These are phyloP conservation scores for Globisporangium alternatum DNA, from an alignment of 352 stramenopile genomes.

Conservation along the genomic window DNA sequence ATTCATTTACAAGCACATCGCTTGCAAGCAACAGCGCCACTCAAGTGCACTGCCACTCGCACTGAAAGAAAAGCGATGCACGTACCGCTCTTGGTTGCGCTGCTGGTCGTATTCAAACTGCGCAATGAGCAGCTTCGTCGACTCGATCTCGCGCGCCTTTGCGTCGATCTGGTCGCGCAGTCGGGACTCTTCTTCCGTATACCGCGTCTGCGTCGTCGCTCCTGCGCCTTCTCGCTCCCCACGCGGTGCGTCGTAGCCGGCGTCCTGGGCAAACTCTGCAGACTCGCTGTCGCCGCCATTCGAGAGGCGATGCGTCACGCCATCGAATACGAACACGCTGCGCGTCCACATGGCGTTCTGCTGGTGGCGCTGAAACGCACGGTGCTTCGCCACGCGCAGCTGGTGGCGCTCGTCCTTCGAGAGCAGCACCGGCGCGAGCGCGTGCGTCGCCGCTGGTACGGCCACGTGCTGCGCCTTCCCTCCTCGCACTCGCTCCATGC, in stretches of 20 bases:
- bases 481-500: constrained; percentile 35
- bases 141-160: constrained; percentile 9
- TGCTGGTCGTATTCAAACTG: constrained; percentile 20
- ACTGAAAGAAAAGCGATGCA: constrained; percentile 5
- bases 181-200: constrained; percentile 1
- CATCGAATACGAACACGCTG: constrained; percentile 27
- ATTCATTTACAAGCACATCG: background rate
- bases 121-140: constrained; percentile 19
- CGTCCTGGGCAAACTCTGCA: background rate
- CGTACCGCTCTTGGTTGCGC: constrained; percentile 19
- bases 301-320: constrained; percentile 14
- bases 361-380: constrained; percentile 57
- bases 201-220: background rate
- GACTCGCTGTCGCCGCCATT: background rate
- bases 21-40: background rate
- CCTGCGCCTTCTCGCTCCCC: background rate
- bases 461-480: constrained; percentile 27
- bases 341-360: constrained; percentile 61
- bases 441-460: constrained; percentile 28
- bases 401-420: constrained; percentile 48
- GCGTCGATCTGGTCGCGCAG: constrained; percentile 10
- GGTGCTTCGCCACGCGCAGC: constrained; percentile 44
- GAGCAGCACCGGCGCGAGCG: constrained; percentile 29
- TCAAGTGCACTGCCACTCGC: background rate
- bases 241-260: background rate